A percentile compares a stretch with the other conserved stretches of the same genome.
These are phyloP conservation scores for Penicillium ucsense DNA, from an alignment of 495 filamentous ascomycete genomes.

Conservation along the genomic window DNA sequence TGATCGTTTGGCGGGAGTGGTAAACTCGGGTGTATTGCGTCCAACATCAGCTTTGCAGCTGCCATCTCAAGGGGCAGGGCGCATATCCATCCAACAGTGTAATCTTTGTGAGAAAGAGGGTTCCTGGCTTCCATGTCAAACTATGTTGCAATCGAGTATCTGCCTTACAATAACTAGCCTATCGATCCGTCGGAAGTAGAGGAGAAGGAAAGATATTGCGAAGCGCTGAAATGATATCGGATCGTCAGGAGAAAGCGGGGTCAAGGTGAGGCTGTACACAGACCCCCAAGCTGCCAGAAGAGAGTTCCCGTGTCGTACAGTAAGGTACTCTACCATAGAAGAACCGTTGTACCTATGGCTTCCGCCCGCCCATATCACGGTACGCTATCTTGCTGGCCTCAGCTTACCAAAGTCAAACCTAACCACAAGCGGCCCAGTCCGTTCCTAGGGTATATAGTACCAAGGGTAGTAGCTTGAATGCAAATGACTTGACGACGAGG, in stretches of 20 bases:
- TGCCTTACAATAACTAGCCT: neutral
- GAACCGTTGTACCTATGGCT: neutral
- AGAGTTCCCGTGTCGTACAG: too few species aligned
- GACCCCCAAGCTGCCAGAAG: too few species aligned
- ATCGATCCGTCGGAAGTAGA: too few species aligned
- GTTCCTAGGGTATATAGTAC: neutral
- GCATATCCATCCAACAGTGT: conserved; percentile 23
- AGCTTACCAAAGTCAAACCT: neutral
- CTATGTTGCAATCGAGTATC: neutral
- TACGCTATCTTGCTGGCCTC: neutral
- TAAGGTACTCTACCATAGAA: too few species aligned
- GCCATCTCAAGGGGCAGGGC: conserved; percentile 23
- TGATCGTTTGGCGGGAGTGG: conserved; percentile 14
- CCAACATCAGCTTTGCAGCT: conserved; percentile 27
- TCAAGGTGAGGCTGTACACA: too few species aligned
- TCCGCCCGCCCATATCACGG: neutral
- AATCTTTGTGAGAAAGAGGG: conserved; percentile 12
- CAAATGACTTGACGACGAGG: neutral
- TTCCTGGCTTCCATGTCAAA: neutral
- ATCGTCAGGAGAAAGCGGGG: too few species aligned
- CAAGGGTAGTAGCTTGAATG: neutral
- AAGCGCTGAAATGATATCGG: too few species aligned
- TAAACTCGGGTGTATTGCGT: conserved; percentile 17
- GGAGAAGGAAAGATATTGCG: too few species aligned
- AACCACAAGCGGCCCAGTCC: neutral